phyloP scores from a whole-genome alignment of 345 rosid species.

The Psidium guajava region DNA sequence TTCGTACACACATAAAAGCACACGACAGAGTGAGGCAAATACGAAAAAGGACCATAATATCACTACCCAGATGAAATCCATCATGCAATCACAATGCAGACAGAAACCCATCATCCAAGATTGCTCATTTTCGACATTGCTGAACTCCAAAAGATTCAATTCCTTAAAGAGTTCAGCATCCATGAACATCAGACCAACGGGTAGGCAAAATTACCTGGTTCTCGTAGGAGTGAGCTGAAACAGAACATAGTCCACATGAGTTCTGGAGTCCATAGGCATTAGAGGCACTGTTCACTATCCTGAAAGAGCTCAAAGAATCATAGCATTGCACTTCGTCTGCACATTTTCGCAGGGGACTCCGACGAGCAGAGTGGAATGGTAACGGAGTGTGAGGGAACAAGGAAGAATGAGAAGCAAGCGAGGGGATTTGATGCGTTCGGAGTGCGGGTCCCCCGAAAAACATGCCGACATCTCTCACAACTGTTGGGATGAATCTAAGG shows the following conservation, averaged over 20 bases:
- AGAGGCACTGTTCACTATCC: background rate
- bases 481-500: constrained; percentile 1
- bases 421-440: background rate
- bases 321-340: background rate
- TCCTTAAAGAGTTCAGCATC: background rate
- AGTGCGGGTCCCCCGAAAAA: background rate
- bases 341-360: background rate
- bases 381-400: background rate
- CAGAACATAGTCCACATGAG: constrained; percentile 72
- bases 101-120: background rate
- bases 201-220: constrained; percentile 51
- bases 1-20: background rate
- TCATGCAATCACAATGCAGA: background rate
- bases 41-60: background rate
- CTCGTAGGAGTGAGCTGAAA: constrained; percentile 97
- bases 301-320: background rate
- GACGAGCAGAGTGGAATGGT: background rate
- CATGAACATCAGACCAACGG: background rate
- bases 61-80: background rate
- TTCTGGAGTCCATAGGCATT: constrained; percentile 59
- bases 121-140: background rate
- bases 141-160: background rate
- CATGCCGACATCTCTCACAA: background rate
- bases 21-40: background rate
- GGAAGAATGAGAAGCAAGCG: background rate